Evolutionary conservation across 345 rosid genomes (phyloP).

Genomic region (Eucalyptus camaldulensis): DNA sequence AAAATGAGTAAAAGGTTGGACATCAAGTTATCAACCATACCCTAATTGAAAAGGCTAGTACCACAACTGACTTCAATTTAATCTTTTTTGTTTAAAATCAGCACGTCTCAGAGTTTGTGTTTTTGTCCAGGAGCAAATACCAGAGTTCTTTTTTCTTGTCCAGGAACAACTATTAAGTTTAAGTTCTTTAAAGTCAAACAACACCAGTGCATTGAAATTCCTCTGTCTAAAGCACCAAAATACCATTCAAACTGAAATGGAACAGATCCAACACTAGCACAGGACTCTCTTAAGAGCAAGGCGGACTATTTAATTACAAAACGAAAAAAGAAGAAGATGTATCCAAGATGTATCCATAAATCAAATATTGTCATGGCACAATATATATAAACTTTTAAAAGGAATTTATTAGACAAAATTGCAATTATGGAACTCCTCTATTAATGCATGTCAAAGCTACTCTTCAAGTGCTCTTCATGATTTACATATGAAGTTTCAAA

Average conservation of each 20-base stretch:
- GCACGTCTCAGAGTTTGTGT: not conserved
- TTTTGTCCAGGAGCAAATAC: not conserved
- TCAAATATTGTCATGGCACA: not conserved
- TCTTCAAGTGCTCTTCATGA: not conserved
- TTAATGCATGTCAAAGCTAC: not conserved
- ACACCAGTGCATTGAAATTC: not conserved
- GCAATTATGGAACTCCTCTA: not conserved
- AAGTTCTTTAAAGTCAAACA: not conserved
- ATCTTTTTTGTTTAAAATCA: not conserved
- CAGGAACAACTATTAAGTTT: not conserved
- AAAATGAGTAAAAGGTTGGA: not conserved
- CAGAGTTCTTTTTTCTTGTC: not conserved
- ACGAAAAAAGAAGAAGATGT: not conserved
- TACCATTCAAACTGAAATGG: not conserved
- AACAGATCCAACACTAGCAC: not conserved
- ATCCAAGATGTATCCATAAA: not conserved
- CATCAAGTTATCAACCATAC: not conserved
- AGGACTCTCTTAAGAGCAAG: not conserved
- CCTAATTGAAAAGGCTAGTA: not conserved
- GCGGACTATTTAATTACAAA: not conserved
- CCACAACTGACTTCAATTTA: not conserved
- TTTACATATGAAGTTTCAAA: not conserved
- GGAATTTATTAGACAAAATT: not conserved
- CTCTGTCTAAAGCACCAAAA: not conserved
- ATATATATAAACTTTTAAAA: not conserved